Conservation (phyloP, 257 asterid species). For the Fraxinus anomala region DNA sequence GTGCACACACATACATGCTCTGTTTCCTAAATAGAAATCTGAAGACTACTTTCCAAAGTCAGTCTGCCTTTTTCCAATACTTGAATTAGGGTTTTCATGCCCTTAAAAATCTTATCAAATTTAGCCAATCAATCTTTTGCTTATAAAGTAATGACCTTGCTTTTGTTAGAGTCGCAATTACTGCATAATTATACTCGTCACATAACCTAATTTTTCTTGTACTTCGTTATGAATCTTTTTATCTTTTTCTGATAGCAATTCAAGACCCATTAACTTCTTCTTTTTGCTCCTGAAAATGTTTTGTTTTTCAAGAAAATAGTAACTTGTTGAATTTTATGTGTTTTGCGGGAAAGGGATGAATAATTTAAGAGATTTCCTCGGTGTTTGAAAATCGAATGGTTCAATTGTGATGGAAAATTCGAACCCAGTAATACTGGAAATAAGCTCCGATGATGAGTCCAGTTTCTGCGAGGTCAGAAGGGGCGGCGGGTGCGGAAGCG, state of each 20-base stretch:
- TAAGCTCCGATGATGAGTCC: constrained; percentile 80
- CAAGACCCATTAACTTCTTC: background rate
- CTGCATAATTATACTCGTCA: background rate
- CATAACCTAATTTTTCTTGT: background rate
- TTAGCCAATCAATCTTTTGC: too few relatives aligned
- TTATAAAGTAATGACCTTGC: background rate
- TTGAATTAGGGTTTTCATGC: background rate
- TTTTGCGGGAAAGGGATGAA: constrained; percentile 9
- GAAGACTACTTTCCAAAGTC: background rate
- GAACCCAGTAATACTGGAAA: constrained; percentile 46
- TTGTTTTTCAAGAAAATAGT: background rate
- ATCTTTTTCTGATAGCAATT: background rate
- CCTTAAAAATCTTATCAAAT: background rate
- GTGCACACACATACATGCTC: too few relatives aligned
- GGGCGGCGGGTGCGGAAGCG: constrained; percentile 26
- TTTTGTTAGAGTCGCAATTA: background rate
- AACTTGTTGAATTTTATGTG: background rate
- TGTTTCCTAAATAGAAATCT: too few relatives aligned
- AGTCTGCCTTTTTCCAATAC: background rate
- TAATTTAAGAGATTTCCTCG: constrained; percentile 11
- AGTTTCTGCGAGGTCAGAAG: constrained; percentile 34
- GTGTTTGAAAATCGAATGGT: constrained; percentile 20
- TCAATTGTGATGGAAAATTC: constrained; percentile 45
- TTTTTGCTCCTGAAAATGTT: background rate
- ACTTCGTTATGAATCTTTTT: background rate